Conservation (phyloP, 139 green algal species). For the Eudorina sp. region DNA sequence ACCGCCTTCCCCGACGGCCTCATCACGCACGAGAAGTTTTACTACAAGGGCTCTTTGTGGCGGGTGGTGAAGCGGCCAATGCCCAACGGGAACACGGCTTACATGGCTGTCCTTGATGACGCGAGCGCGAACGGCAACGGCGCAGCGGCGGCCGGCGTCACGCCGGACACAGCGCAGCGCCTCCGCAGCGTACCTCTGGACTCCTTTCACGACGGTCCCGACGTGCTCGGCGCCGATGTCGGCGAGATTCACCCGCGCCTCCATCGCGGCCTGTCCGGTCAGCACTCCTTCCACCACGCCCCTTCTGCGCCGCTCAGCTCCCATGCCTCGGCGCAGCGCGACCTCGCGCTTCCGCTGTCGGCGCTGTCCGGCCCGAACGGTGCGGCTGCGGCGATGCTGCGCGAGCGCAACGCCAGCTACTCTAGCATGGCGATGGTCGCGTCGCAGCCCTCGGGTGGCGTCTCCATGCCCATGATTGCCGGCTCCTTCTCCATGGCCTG, state of each 20-base stretch:
- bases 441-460: neutral
- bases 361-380: neutral
- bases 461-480: neutral
- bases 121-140: neutral
- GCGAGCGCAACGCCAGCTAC: slow-evolving; percentile 11
- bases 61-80: slow-evolving; percentile 9
- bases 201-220: slow-evolving; percentile 1
- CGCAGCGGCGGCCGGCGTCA: neutral
- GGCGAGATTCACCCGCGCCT: neutral
- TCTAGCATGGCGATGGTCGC: neutral
- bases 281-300: neutral
- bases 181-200: slow-evolving; percentile 33
- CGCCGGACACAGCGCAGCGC: slow-evolving; percentile 7
- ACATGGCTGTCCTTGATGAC: slow-evolving; percentile 37
- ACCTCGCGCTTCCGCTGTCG: neutral
- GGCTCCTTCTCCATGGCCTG: neutral
- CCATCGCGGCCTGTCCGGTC: neutral
- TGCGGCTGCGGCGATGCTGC: neutral
- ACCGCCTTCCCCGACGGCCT: slow-evolving; percentile 1
- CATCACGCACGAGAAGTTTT: slow-evolving; percentile 30
- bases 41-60: neutral
- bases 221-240: neutral
- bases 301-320: neutral
- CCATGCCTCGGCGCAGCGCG: neutral
- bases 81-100: neutral